Evolutionary conservation across 2,329 filamentous ascomycete genomes (phyloP).

Genomic region (Colletotrichum salicis): DNA sequence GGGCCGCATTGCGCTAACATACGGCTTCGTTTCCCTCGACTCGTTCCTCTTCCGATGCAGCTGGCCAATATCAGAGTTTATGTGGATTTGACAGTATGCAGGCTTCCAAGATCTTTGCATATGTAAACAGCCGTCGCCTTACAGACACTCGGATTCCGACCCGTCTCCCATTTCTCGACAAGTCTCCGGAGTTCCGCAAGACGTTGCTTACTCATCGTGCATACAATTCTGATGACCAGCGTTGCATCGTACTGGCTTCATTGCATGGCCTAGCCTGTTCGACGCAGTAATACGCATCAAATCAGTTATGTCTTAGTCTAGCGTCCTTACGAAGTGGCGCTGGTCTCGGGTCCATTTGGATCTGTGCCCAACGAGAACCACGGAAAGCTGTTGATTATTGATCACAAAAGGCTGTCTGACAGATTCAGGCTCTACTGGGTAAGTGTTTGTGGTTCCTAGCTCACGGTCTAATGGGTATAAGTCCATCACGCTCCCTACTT

Average conservation of each 20-base stretch:
- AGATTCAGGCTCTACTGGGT: not conserved
- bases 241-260: not conserved
- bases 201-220: slow-evolving; percentile 18
- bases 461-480: not conserved
- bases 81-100: not conserved
- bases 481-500: not conserved
- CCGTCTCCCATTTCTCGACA: too few relatives aligned
- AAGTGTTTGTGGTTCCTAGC: not conserved
- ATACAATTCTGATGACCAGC: not conserved
- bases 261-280: not conserved
- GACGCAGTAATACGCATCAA: not conserved
- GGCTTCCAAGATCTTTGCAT: not conserved
- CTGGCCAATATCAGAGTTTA: not conserved
- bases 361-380: not conserved
- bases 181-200: slow-evolving; percentile 15
- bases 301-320: not conserved
- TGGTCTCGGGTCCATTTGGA: not conserved
- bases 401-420: not conserved
- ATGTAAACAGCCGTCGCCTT: not conserved
- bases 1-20: not conserved
- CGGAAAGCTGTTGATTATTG: not conserved
- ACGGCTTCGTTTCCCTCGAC: not conserved
- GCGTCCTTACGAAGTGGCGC: not conserved
- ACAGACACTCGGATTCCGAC: not conserved
- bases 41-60: not conserved